Base-by-base conservation (phyloP, 805 yeast genomes). In the Blastobotrys parvus region DNA sequence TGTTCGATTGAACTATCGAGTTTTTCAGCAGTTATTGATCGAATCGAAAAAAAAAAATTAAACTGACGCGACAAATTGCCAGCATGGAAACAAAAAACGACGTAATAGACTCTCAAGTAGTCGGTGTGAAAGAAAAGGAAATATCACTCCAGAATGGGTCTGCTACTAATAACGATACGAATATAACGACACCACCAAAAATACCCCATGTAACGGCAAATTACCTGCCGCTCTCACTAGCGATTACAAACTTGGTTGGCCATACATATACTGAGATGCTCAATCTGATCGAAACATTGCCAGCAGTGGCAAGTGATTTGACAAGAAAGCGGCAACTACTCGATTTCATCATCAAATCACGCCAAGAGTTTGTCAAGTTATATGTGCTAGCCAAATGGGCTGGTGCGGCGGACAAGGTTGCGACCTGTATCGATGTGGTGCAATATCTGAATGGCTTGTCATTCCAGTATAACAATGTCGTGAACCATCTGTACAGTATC, bases 351-450 rank as follows among this genome's bases (percentile, higher is more conserved):
- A 82, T 90, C 2, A 68, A 70, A 29, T 64, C 89, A 23, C 73
- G 97, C 45, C 88, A 86, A 56, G 92, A 89, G 54, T 87, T 82
- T 57, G 75, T 89, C 46, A 79, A 90, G 59, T 60, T 89, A 2
- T 88, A 86, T 53, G 95, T 94, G 2, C 64, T 92, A 32, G 75
- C 82, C 41, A 89, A 90, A 62, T 92, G 99, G 99, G 76, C 88
- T 3, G 73, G 76, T 10, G 80, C 78, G 27, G 71, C 89, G 3
- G 71, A 76, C 38, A 85, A 82, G 41, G 78, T 90, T 46, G 77
- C 81, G 36, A 72, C 72, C 42, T 69, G 89, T 48, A 88, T 92
- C 44, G 97, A 92, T 64, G 69, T 90, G 17, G 75, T 94, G 46
- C 82, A 84, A 49, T 92, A 94, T 92, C 70, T 92, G 33, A 70